phyloP scores from a whole-genome alignment of 176 grass and related monocot species.

The Juncus inflexus region DNA sequence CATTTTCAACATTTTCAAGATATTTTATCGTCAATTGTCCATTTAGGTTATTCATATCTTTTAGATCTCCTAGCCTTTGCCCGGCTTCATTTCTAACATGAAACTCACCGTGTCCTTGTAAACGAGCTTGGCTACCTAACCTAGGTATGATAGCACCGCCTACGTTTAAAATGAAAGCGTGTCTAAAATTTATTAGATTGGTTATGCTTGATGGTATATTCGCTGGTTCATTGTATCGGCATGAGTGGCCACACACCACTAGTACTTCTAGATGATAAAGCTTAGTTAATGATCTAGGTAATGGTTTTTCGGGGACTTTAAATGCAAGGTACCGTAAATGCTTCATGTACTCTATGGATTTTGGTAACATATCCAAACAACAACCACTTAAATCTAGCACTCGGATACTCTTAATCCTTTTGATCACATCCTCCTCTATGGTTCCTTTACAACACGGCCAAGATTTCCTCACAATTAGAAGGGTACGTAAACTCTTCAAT shows the following conservation, averaged over 20 bases:
- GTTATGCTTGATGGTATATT: slow-evolving; percentile 37
- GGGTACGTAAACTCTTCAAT: slow-evolving; percentile 38
- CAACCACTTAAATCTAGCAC: slow-evolving; percentile 44
- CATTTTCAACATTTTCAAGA: slow-evolving; percentile 42
- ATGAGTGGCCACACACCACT: slow-evolving; percentile 35
- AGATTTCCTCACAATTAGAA: slow-evolving; percentile 33
- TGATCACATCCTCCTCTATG: slow-evolving; percentile 38
- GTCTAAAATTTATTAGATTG: slow-evolving; percentile 41
- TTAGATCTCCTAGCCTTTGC: slow-evolving; percentile 35
- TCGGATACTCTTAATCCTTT: slow-evolving; percentile 35
- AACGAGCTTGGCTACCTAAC: slow-evolving; percentile 34
- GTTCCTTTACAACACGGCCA: slow-evolving; percentile 23
- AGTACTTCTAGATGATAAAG: slow-evolving; percentile 52
- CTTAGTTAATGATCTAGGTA: slow-evolving; percentile 21
- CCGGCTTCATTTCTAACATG: slow-evolving; percentile 45
- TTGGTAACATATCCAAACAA: slow-evolving; percentile 32
- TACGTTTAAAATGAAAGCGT: slow-evolving; percentile 31
- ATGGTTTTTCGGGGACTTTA: slow-evolving; percentile 21
- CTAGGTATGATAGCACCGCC: slow-evolving; percentile 32
- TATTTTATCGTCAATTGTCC: slow-evolving; percentile 32
- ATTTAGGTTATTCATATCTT: slow-evolving; percentile 35
- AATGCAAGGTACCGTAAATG: slow-evolving; percentile 51
- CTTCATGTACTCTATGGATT: slow-evolving; percentile 24
- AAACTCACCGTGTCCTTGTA: slow-evolving; percentile 40
- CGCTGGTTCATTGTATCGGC: slow-evolving; percentile 33